phyloP scores from a whole-genome alignment of 495 filamentous ascomycete genomes.

The Penicillium waksmanii region DNA sequence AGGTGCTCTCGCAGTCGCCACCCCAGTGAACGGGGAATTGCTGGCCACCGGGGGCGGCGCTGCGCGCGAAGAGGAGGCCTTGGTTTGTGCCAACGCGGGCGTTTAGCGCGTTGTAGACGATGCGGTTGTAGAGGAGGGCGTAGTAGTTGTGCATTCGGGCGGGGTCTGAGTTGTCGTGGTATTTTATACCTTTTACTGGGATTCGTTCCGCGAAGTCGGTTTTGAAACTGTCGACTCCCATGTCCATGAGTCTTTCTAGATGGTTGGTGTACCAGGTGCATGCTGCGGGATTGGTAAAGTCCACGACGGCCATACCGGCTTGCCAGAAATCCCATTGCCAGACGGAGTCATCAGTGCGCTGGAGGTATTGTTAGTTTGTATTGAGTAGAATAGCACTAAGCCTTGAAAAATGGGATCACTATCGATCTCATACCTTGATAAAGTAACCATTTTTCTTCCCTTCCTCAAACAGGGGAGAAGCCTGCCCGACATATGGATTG shows the following conservation, averaged over 20 bases:
- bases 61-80: conserved; percentile 69
- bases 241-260: conserved; percentile 62
- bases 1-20: conserved; percentile 74
- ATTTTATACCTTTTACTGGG: conserved; percentile 62
- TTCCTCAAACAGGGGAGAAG: conserved; percentile 64
- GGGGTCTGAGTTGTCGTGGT: conserved; percentile 60
- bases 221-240: conserved; percentile 71
- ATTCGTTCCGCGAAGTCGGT: conserved; percentile 77
- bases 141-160: conserved; percentile 77
- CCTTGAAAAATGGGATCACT: neutral
- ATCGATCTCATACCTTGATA: conserved; percentile 49
- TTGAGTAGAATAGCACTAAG: neutral
- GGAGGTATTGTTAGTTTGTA: neutral
- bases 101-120: conserved; percentile 68
- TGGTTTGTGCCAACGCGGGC: conserved; percentile 58
- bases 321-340: conserved; percentile 80
- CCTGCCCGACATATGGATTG: conserved; percentile 72
- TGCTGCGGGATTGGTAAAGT: conserved; percentile 73
- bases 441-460: conserved; percentile 70
- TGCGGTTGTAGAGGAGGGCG: conserved; percentile 68
- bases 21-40: conserved; percentile 67
- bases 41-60: conserved; percentile 68
- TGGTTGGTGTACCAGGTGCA: conserved; percentile 62
- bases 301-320: conserved; percentile 73
- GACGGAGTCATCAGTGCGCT: conserved; percentile 67